Evolutionary conservation across 2,329 filamentous ascomycete genomes (phyloP).

Genomic region (Clathrospora elynae): DNA sequence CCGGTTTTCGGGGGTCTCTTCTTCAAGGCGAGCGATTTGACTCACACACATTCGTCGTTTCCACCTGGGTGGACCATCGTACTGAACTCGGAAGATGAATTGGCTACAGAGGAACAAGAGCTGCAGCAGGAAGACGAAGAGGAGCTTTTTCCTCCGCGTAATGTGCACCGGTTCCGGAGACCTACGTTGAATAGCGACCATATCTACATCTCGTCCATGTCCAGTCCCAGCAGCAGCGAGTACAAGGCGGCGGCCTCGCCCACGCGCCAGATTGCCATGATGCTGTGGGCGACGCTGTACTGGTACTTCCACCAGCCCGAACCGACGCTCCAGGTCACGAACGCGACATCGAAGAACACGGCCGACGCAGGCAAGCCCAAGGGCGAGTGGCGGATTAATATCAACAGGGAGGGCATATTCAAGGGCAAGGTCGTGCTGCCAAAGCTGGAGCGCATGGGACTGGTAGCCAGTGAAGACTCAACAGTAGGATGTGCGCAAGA

Average conservation of each 20-base stretch:
- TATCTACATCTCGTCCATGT: slow-evolving; percentile 90
- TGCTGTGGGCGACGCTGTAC: slow-evolving; percentile 91
- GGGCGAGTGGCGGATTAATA: slow-evolving; percentile 84
- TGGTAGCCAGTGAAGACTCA: slow-evolving; percentile 77
- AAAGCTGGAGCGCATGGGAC: slow-evolving; percentile 91
- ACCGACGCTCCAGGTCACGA: slow-evolving; percentile 68
- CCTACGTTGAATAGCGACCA: slow-evolving; percentile 81
- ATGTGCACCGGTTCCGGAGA: slow-evolving; percentile 68
- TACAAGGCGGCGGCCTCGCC: slow-evolving; percentile 80
- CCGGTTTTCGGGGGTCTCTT: slow-evolving; percentile 90
- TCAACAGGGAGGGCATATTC: slow-evolving; percentile 87
- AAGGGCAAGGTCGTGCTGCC: slow-evolving; percentile 80
- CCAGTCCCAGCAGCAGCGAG: slow-evolving; percentile 77
- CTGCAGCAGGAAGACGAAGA: slow-evolving; percentile 40
- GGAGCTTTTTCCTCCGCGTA: slow-evolving; percentile 41
- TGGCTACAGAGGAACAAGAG: slow-evolving; percentile 32
- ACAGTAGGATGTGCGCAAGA: slow-evolving; percentile 70
- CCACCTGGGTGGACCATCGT: slow-evolving; percentile 91
- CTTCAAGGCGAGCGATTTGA: slow-evolving; percentile 83
- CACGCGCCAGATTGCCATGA: slow-evolving; percentile 90
- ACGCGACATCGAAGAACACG: slow-evolving; percentile 67
- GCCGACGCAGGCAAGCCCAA: slow-evolving; percentile 71
- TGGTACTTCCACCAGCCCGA: slow-evolving; percentile 95
- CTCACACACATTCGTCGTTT: slow-evolving; percentile 67
- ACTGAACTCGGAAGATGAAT: slow-evolving; percentile 68